Base-by-base conservation (phyloP, 768 basidiomycete species). In the Cyathus striatus region DNA sequence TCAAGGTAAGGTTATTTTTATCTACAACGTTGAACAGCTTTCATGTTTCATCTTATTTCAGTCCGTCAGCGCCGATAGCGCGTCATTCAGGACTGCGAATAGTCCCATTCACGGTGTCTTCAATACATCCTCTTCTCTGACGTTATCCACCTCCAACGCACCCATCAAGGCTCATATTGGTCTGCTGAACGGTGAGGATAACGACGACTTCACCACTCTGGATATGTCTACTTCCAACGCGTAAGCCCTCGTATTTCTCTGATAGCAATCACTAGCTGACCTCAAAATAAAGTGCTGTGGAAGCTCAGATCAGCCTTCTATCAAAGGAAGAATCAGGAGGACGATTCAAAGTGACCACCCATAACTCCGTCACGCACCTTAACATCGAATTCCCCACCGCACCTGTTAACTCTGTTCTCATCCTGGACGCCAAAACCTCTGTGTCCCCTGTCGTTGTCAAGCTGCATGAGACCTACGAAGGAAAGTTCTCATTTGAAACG, bases 91-190 rank as follows among this genome's bases (percentile, higher is more conserved):
- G 25, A 59, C 57, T 23, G 59, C 56, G 17, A 66, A 65, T 37
- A 66, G 62, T 17, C 57, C 44, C 14, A 75, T 81, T 41, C 49
- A 46, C 2, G 80, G 81, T 2, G 47, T 43, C 14, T 76, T 68
- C 55, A 64, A 64, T 21, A 57, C 61, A 3, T 52, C 59, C 12
- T 56, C 63, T 1, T 57, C 57, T 3, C 58, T 82, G 21, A 37
- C 46, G 13, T 52, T 79, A 14, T 47, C 35, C 16, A 72, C 72
- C 2, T 55, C 53, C n/a, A 78, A 79, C 44, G 69, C 58, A 0
- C 52, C 37, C 3, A 70, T 83, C 47, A 38, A 53, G 3, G 62
- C 64, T 0, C 52, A 58, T 23, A 70, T 77, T 23, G 59, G 55
- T 22, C 42, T 80, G 33, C 27, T 53, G 12, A 66, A 65, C 40